Percentiles rank a stretch among this genome's conserved stretches.
Evolutionary conservation across 2,329 filamentous ascomycete species (phyloP).

Genomic region (Neofusicoccum sp.): DNA sequence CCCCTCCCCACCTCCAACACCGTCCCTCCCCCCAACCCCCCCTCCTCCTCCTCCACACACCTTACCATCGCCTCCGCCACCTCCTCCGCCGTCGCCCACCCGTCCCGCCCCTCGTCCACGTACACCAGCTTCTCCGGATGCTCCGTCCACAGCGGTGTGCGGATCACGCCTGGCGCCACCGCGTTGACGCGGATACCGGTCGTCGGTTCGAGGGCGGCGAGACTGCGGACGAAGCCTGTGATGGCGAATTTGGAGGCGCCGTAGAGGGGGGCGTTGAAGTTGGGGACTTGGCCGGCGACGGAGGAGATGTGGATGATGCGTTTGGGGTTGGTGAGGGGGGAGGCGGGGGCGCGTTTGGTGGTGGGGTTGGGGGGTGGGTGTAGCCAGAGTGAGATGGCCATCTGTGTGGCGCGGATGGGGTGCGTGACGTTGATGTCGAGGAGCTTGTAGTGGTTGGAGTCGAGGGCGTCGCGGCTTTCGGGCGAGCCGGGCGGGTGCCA

Average conservation of each 20-base stretch:
- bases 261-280: constrained; percentile 47
- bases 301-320: constrained; percentile 48
- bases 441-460: constrained; percentile 37
- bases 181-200: constrained; percentile 61
- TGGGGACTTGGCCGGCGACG: constrained; percentile 47
- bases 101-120: constrained; percentile 51
- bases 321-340: constrained; percentile 44
- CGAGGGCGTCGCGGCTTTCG: constrained; percentile 36
- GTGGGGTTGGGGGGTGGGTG: constrained; percentile 30
- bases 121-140: constrained; percentile 62
- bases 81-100: constrained; percentile 63
- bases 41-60: constrained; percentile 53
- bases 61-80: constrained; percentile 62
- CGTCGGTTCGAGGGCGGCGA: constrained; percentile 52
- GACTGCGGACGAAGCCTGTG: constrained; percentile 52
- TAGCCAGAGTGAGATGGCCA: constrained; percentile 50
- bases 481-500: constrained; percentile 49
- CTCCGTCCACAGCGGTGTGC: constrained; percentile 64
- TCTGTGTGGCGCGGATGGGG: constrained; percentile 50
- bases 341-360: constrained; percentile 33
- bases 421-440: constrained; percentile 54
- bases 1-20: constrained; percentile 59
- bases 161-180: constrained; percentile 63
- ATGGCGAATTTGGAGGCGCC: constrained; percentile 50
- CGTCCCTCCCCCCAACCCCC: constrained; percentile 49